Base-by-base conservation (phyloP, 352 stramenopile species). In the Phytopythium oedochilum region DNA sequence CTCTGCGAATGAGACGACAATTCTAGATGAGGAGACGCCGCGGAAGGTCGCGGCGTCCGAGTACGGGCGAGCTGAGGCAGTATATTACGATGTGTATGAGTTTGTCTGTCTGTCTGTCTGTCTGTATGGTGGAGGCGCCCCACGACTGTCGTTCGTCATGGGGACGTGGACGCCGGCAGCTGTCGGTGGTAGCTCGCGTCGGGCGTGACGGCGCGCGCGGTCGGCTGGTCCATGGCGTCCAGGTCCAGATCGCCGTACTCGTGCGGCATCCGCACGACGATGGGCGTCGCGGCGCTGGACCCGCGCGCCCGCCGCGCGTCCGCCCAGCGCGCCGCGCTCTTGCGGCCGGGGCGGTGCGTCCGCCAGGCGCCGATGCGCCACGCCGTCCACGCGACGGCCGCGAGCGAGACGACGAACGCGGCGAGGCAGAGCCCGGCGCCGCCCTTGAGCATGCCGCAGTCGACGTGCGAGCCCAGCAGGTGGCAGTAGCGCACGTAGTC, bases 401-500 rank as follows among this genome's bases (percentile, higher is more conserved):
- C 71, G 17, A 90, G 42, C 53, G 87, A 88, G 15, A 59, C 45
- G 26, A 85, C 68, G 53, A 90, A 90, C 11, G 72, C 70, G 45
- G 85, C 68, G 46, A 90, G 77, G 50, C 69, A 83, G 50, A 90
- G 71, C 50, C 64, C 75, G 0, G 66, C 74, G 22, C 65, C 68
- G 8, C 71, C 68, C 22, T 74, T 71, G 44, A 90, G 46, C 26
- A 76, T 50, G 35, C 61, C 65, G 51, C 80, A 90, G 59, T 73
- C 63, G 3, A 88, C 77, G n/a, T 63, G 59, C 26, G 57, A 59
- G 34, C 55, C 39, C 35, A 88, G 45, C 15, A 59, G 48, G 53
- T 72, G 55, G 54, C 80, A 91, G 63, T 88, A 85, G 28, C 66
- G 73, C 39, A 88, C 64, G 54, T 88, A 91, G 62, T 91, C 80